phyloP scores from a whole-genome alignment of 805 yeast species.

The Candida boidinii region DNA sequence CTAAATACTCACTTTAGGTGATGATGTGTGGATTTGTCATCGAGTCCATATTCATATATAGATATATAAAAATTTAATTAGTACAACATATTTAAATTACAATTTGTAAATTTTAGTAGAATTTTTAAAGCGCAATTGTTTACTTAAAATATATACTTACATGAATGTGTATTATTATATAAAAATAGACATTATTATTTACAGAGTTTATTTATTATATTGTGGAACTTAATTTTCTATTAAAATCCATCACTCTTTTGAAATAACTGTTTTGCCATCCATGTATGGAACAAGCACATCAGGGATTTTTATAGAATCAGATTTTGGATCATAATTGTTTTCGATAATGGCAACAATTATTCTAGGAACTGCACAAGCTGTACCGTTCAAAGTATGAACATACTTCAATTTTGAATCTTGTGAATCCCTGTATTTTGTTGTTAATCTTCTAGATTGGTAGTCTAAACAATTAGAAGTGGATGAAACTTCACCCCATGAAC shows the following conservation, averaged over 20 bases:
- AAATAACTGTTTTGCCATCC: constrained; percentile 47
- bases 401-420: constrained; percentile 29
- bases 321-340: constrained; percentile 59
- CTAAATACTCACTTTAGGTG: too few relatives aligned
- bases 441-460: constrained; percentile 78
- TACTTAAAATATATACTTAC: too few relatives aligned
- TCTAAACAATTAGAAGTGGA: constrained; percentile 91
- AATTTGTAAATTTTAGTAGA: too few relatives aligned
- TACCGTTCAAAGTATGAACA: constrained; percentile 86
- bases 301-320: constrained; percentile 54
- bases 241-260: neutral
- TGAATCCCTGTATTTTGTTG: constrained; percentile 43
- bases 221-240: neutral
- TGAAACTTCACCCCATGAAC: constrained; percentile 84
- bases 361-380: constrained; percentile 93
- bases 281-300: constrained; percentile 58
- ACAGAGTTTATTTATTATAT: neutral
- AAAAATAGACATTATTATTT: neutral
- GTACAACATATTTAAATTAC: too few relatives aligned
- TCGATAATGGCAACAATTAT: constrained; percentile 86
- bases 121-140: too few relatives aligned
- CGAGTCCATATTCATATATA: neutral
- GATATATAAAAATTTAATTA: too few relatives aligned
- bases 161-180: neutral
- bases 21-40: neutral